Evolutionary conservation across 176 grass and related monocot species (phyloP), one percentile per base, ranked within the genome.

Genomic region (Puya raimondii): DNA sequence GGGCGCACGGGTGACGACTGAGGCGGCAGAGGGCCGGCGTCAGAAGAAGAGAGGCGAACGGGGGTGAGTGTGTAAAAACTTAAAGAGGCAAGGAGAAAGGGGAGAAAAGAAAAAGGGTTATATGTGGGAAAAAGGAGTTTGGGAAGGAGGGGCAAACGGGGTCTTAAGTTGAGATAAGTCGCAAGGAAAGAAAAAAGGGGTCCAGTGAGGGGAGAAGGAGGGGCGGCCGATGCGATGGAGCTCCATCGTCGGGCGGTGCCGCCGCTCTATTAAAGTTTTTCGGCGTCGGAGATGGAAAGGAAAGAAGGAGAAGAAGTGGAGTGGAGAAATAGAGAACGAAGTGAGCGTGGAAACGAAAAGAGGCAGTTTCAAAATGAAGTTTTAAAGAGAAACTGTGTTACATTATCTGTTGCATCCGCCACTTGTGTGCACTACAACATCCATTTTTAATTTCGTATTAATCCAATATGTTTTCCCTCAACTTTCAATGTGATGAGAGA

Each of bases 131-230:
- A n/a, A n/a, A n/a, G n/a, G n/a, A n/a, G 73, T 78, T 86, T 71
- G 23, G 77, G 58, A 51, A 70, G 49, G 7, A 10, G 14, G 83
- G 74, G 29, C 47, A n/a, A n/a, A 64, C 14, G 83, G 80, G 80
- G 73, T 81, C 53, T 56, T 68, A 77, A 65, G 83, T 86, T 90
- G 83, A n/a, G 87, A 86, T 80, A 83, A 22, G 63, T 90, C 83
- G n/a, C 87, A 50, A 76, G 78, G 56, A 79, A 76, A 33, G 76
- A 70, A 11, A 76, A 56, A 13, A n/a, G n/a, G 15, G 17, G 11
- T 12, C 1, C 1, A 1, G 49, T 1, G 47, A 65, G 72, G 63
- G 50, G 70, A 56, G 15, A 27, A 63, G 9, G 8, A 8, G n/a
- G n/a, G n/a, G n/a, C n/a, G n/a, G 17, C 53, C 16, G 53, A 12